Conservation (phyloP, 345 rosid species). For the Eutrema yunnanense region DNA sequence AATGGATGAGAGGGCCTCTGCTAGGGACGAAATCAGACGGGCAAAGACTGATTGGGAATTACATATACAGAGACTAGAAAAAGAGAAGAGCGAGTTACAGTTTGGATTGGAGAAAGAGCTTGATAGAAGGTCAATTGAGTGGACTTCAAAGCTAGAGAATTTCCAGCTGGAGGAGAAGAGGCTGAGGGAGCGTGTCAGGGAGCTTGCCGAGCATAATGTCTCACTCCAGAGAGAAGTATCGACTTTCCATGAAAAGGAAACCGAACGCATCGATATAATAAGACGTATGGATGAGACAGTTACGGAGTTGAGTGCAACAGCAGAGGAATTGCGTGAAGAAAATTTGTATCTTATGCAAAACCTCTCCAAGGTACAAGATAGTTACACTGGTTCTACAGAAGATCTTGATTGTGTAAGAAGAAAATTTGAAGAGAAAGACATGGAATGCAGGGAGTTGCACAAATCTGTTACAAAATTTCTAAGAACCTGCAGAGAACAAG, state of each 20-base stretch:
- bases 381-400: conserved; percentile 36
- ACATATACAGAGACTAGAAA: conserved; percentile 49
- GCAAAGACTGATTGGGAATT: conserved; percentile 52
- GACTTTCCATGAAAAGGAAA: conserved; percentile 62
- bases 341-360: conserved; percentile 40
- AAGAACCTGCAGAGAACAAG: conserved; percentile 78
- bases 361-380: conserved; percentile 48
- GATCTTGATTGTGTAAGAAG: conserved; percentile 48
- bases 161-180: conserved; percentile 74
- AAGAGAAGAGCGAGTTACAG: conserved; percentile 75
- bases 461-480: conserved; percentile 51
- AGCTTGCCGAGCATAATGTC: conserved; percentile 95
- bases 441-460: conserved; percentile 76
- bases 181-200: conserved; percentile 89
- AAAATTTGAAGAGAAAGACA: conserved; percentile 70
- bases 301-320: conserved; percentile 40
- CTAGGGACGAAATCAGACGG: conserved; percentile 49
- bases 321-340: conserved; percentile 45
- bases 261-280: conserved; percentile 50
- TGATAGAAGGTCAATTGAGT: conserved; percentile 87
- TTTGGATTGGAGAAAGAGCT: conserved; percentile 78
- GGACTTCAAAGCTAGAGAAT: conserved; percentile 71
- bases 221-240: conserved; percentile 84
- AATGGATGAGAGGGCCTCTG: conserved; percentile 57
- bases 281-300: conserved; percentile 52